Evolutionary conservation across 169 alveolate species (phyloP).

Genomic region (Perkinsus marinus): DNA sequence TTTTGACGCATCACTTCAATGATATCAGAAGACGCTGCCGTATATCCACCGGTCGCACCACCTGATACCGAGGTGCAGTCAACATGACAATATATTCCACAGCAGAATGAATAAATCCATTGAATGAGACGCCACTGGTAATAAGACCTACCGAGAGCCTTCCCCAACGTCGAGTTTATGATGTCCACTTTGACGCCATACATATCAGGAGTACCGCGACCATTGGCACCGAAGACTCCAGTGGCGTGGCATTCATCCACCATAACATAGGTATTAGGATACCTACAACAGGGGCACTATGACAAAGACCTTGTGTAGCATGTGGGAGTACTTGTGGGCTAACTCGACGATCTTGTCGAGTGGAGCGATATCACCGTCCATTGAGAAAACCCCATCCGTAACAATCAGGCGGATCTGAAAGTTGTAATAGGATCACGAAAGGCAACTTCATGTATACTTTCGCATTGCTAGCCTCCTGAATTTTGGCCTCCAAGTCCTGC

Average conservation of each 20-base stretch:
- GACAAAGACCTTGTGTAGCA: no score
- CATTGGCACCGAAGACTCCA: constrained; percentile 38
- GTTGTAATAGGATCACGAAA: no score
- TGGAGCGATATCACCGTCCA: constrained; percentile 55
- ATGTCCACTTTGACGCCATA: constrained; percentile 34
- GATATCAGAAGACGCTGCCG: constrained; percentile 26
- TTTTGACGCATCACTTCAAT: constrained; percentile 30
- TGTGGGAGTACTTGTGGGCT: no score
- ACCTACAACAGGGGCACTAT: no score
- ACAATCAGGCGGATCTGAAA: constrained; percentile 15
- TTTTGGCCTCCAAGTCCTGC: constrained; percentile 26
- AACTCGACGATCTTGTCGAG: constrained; percentile 30
- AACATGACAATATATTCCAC: no score
- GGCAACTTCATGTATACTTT: no score
- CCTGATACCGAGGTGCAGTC: background rate
- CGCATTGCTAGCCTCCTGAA: constrained; percentile 11
- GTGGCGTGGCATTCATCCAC: constrained; percentile 49
- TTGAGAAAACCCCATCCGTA: constrained; percentile 48
- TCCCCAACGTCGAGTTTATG: constrained; percentile 41
- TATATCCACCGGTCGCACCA: constrained; percentile 49
- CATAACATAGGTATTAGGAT: constrained; percentile 33
- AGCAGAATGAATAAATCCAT: no score
- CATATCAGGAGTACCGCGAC: constrained; percentile 45
- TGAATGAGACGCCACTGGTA: no score
- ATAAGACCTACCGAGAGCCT: constrained; percentile 30